Evolutionary conservation across 176 grass and related monocot species (phyloP).

Genomic region (Oryza longistaminata): DNA sequence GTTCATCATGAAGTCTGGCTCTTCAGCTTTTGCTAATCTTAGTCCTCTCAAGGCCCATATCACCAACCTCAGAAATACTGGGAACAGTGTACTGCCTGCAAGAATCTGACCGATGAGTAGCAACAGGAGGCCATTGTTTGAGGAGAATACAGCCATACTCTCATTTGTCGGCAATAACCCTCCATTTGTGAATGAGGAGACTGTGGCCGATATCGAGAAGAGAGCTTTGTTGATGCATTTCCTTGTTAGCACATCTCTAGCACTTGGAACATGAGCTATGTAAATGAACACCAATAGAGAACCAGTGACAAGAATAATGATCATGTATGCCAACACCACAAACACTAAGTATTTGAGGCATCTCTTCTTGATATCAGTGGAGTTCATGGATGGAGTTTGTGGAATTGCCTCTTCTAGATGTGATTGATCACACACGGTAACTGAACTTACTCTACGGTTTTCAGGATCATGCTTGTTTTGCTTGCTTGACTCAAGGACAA

Average conservation of each 20-base stretch:
- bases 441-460: conserved; percentile 15
- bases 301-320: conserved; percentile 34
- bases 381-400: background rate
- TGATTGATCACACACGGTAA: conserved; percentile 22
- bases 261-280: conserved; percentile 47
- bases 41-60: conserved; percentile 31
- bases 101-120: conserved; percentile 59
- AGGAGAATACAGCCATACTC: conserved; percentile 70
- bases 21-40: conserved; percentile 10
- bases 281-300: conserved; percentile 50
- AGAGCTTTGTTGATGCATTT: conserved; percentile 53
- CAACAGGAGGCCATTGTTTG: conserved; percentile 57
- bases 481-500: conserved; percentile 24
- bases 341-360: conserved; percentile 42
- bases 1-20: conserved; percentile 33
- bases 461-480: background rate
- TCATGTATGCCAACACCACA: conserved; percentile 45
- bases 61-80: conserved; percentile 55
- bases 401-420: conserved; percentile 33
- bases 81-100: conserved; percentile 60
- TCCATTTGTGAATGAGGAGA: conserved; percentile 81
- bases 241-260: conserved; percentile 51
- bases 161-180: conserved; percentile 73
- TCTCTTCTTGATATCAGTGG: background rate
- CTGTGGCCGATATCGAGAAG: conserved; percentile 43